These are phyloP conservation scores for Raffaelea ambrosiae DNA, from an alignment of 2,329 filamentous ascomycete genomes.

Conservation along the genomic window DNA sequence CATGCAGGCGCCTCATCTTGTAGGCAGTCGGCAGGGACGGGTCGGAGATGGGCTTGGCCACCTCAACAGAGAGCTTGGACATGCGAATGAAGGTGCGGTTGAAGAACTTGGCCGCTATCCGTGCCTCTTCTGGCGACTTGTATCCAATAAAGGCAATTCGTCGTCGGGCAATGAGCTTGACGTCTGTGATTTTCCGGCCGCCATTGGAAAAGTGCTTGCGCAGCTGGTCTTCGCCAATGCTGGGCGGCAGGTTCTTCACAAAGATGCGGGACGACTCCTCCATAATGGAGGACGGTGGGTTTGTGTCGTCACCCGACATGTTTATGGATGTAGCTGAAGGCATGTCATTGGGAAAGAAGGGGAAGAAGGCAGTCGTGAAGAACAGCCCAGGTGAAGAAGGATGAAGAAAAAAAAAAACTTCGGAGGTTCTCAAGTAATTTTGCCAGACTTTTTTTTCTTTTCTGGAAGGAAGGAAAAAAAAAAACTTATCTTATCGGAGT, in stretches of 20 bases:
- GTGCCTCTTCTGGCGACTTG: slow-evolving; percentile 71
- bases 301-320: too few relatives aligned
- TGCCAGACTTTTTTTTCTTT: too few relatives aligned
- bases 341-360: too few relatives aligned
- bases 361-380: too few relatives aligned
- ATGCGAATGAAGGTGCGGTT: slow-evolving; percentile 92
- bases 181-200: slow-evolving; percentile 73
- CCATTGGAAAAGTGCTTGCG: slow-evolving; percentile 75
- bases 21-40: slow-evolving; percentile 26
- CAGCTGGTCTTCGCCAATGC: slow-evolving; percentile 75
- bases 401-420: too few relatives aligned
- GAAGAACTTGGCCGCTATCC: slow-evolving; percentile 85
- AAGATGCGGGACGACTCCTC: slow-evolving; percentile 64
- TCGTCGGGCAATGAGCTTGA: slow-evolving; percentile 81
- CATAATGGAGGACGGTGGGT: not conserved
- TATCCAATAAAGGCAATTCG: slow-evolving; percentile 95
- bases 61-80: slow-evolving; percentile 85
- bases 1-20: too few relatives aligned
- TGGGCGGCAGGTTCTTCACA: slow-evolving; percentile 77
- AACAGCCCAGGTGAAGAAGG: too few relatives aligned
- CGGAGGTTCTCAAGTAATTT: too few relatives aligned
- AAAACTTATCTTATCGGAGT: too few relatives aligned
- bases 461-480: too few relatives aligned
- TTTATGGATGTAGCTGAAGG: too few relatives aligned
- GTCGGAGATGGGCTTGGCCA: slow-evolving; percentile 61